A percentile compares a stretch with the other conserved stretches of the same genome.
Evolutionary conservation across 345 rosid species (phyloP).

Genomic region (Angophora floribunda): DNA sequence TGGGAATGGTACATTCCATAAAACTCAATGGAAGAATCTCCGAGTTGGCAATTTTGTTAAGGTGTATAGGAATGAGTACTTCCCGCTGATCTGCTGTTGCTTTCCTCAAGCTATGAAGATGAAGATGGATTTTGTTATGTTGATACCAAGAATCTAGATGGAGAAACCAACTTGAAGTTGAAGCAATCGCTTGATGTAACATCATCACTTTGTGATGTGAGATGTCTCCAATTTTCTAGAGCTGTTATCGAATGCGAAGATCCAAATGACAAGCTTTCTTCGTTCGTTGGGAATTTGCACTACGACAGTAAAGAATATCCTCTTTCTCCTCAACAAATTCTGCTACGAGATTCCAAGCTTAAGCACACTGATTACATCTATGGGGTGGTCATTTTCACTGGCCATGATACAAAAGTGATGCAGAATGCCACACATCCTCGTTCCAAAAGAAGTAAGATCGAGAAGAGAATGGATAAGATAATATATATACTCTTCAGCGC

Average conservation of each 20-base stretch:
- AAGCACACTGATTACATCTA: constrained; percentile 53
- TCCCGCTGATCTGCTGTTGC: constrained; percentile 89
- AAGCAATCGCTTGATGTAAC: constrained; percentile 71
- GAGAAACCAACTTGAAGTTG: constrained; percentile 82
- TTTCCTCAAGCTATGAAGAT: constrained; percentile 56
- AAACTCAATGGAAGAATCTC: constrained; percentile 64
- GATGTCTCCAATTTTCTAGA: constrained; percentile 25
- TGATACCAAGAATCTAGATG: constrained; percentile 93
- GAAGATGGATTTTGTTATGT: constrained; percentile 86
- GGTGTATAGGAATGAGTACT: constrained; percentile 63
- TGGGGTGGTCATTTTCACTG: constrained; percentile 83
- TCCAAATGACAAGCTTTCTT: constrained; percentile 75
- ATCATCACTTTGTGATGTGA: constrained; percentile 11
- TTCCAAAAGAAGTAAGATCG: constrained; percentile 91
- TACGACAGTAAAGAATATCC: constrained; percentile 22
- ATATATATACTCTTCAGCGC: constrained; percentile 66
- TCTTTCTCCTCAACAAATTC: constrained; percentile 68
- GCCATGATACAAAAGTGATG: constrained; percentile 95
- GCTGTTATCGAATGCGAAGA: constrained; percentile 70
- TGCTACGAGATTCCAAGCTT: constrained; percentile 80
- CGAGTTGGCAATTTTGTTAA: constrained; percentile 73
- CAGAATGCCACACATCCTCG: constrained; percentile 83
- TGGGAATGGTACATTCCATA: constrained; percentile 16
- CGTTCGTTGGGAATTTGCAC: constrained; percentile 65
- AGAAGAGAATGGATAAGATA: constrained; percentile 86